Evolutionary conservation across 2,329 filamentous ascomycete genomes (phyloP), one percentile per base, ranked within the genome.

Genomic region (Epichloe brachyelytri): DNA sequence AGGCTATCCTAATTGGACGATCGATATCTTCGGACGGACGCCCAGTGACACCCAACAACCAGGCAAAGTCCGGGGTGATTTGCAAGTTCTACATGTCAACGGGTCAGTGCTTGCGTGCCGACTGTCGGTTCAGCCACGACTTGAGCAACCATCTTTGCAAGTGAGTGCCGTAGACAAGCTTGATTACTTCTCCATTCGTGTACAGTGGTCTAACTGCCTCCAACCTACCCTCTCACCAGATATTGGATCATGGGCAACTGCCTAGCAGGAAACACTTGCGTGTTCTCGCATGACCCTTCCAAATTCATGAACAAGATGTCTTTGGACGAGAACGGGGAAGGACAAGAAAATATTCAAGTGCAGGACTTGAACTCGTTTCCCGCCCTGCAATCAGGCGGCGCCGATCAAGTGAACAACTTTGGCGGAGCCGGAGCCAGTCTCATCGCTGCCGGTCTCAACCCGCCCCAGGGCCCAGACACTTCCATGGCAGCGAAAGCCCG

Each of bases 191-290:
- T 36, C 2, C 15, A 33, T 33, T 20, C 15, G 43, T 17, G 39
- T 7, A n/a, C 11, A 30, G 36, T 20, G 15, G 15, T n/a, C 46
- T 49, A 34, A 52, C 41, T 22, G 20, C 26, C 3, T 26, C 22
- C 20, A 19, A 8, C 6, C 41, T 38, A 15, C 22, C 22, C 11
- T 5, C 2, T 22, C 37, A 5, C 26, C 60, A 93, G 87, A 65
- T 97, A 97, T 66, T 98, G 90, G 88, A 78, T 98, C 49, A 88
- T 88, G 71, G 93, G 93, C 1, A 96, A 91, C 61, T 98, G 93
- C 64, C 77, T 98, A 36, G 93, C 93, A 19, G 91, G 93, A 37
- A 85, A 89, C 52, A 90, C 88, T 3, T 98, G 93, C 67, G 88
- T 95, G 53, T 98, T 98, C 71, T 97, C 91, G 14, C 93, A 98